phyloP scores from a whole-genome alignment of 768 basidiomycete genomes.

The Lactarius pseudohatsudake region DNA sequence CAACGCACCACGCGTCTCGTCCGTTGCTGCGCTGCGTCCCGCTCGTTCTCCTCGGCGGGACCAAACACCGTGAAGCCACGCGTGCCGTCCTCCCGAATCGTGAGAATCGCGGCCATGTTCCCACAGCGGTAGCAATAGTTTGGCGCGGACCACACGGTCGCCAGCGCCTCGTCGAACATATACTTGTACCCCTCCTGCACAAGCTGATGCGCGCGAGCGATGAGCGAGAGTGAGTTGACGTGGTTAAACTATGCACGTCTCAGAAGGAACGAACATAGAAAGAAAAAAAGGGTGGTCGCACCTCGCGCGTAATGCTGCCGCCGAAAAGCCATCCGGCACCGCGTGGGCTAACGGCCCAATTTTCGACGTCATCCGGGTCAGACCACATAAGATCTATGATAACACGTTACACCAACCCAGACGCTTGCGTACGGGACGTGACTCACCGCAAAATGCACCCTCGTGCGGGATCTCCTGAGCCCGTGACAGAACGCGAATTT shows the following conservation, averaged over 20 bases:
- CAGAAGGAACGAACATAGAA: neutral
- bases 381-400: constrained; percentile 93
- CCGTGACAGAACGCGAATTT: constrained; percentile 87
- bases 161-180: constrained; percentile 92
- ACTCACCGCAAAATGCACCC: constrained; percentile 91
- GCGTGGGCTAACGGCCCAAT: constrained; percentile 95
- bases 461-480: constrained; percentile 99
- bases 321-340: constrained; percentile 98
- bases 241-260: constrained; percentile 73
- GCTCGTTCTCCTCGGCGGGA: constrained; percentile 86
- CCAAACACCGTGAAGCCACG: constrained; percentile 80
- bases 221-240: constrained; percentile 80
- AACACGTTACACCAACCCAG: neutral
- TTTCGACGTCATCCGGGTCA: constrained; percentile 92
- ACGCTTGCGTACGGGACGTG: neutral
- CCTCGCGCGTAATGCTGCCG: constrained; percentile 80
- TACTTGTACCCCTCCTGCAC: constrained; percentile 96
- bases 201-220: constrained; percentile 94
- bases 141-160: constrained; percentile 91
- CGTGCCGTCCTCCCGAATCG: constrained; percentile 65
- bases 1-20: constrained; percentile 68
- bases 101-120: constrained; percentile 90
- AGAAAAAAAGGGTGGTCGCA: constrained; percentile 34
- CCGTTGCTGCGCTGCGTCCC: constrained; percentile 73
- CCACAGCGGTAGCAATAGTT: constrained; percentile 88